phyloP scores from a whole-genome alignment of 1,284 basidiomycete species.

The Mrakiaceae sp. region DNA sequence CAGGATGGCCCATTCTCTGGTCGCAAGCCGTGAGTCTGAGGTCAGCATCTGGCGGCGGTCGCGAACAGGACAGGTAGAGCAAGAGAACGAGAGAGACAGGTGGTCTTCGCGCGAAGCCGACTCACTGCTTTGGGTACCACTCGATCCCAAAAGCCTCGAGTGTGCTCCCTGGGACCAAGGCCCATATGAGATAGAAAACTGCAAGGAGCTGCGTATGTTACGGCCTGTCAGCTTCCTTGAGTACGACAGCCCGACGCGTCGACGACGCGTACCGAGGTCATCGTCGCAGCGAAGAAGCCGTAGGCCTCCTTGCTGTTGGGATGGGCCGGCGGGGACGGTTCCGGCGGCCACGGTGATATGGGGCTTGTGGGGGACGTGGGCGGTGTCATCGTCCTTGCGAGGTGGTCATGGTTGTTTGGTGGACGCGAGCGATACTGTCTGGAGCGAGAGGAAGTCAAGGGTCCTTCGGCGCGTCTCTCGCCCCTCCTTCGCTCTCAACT shows the following conservation, averaged over 20 bases:
- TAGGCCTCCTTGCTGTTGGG: constrained; percentile 49
- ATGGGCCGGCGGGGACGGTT: constrained; percentile 36
- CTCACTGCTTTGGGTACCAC: constrained; percentile 74
- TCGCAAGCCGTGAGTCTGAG: too few species aligned
- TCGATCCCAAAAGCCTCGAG: constrained; percentile 52
- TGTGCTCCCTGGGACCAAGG: constrained; percentile 40
- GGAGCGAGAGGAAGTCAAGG: too few species aligned
- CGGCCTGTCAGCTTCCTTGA: constrained; percentile 40
- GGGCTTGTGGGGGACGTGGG: constrained; percentile 44
- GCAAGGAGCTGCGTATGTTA: neutral
- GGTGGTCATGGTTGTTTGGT: too few species aligned
- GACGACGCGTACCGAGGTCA: constrained; percentile 35
- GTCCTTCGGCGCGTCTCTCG: too few species aligned
- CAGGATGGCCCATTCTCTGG: constrained; percentile 69
- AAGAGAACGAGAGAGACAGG: neutral
- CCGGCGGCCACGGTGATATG: constrained; percentile 41
- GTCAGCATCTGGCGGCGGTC: too few species aligned
- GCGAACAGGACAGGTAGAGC: neutral
- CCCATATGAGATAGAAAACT: constrained; percentile 52
- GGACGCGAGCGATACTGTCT: too few species aligned
- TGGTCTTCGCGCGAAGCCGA: too few species aligned
- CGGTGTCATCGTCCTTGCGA: neutral
- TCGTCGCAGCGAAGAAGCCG: constrained; percentile 67
- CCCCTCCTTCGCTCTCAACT: too few species aligned
- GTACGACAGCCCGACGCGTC: constrained; percentile 35